Evolutionary conservation across 805 yeast genomes (phyloP), one percentile per base, ranked within the genome.

Genomic region (Cyberlindnera galapagoensis): DNA sequence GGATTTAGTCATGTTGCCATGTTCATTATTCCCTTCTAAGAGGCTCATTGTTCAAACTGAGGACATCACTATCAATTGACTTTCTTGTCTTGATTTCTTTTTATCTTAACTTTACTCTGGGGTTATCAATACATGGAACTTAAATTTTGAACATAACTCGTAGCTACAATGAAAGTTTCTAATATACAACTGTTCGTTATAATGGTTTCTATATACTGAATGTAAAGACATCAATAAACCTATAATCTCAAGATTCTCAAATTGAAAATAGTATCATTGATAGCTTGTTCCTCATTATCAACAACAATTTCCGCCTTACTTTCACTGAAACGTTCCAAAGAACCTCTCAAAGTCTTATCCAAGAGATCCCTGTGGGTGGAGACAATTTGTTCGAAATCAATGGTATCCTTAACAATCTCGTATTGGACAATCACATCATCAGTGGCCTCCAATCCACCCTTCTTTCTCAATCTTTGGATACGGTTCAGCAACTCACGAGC

Each of bases 401-500:
- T 71, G 39, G 84, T 76, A 44, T 73, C 76, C 44, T 76, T 71
- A 36, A 63, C 46, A 39, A 87, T 56, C 43, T 74, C 64, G 62
- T 84, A 84, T 62, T 90, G 87, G 39, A 92, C 95, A 43, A 74
- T 60, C 31, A 92, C 94, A 48, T 92, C 98, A 57, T 92, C 98
- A 27, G 97, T 90, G 41, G 94, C 88, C 55, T 83, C 83, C 54
- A 92, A 71, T 21, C 95, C 95, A 43, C 84, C 87, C 73, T 88
- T 87, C 80, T 92, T 92, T 65, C 99, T 82, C 56, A 88, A 75
- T 61, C 95, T 81, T 71, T 92, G 99, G 47, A 92, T 86, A 64
- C 98, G 87, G 74, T 92, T 92, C 54, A 92, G 75, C 55, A 92
- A 71, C 62, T 92, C 97, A 69, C 99, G 85, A 6, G 96, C 95